Conservation (phyloP, 2,329 filamentous ascomycete genomes). For the Seiridium unicorne region DNA sequence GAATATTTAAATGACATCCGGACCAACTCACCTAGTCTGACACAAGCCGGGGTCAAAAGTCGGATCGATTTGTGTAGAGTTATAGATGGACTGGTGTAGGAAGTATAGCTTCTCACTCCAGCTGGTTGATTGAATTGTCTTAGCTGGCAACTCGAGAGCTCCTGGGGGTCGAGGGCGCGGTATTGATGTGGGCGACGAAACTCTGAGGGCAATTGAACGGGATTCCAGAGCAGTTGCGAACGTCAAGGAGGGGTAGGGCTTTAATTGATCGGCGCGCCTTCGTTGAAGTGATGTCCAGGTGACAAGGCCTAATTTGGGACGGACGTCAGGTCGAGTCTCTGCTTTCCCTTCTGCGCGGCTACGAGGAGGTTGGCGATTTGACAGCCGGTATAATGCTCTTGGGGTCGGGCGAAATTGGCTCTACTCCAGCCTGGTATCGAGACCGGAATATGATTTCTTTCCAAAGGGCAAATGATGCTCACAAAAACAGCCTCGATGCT, state of each 20-base stretch:
- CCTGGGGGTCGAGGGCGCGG: too few relatives aligned
- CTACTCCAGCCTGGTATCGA: not conserved
- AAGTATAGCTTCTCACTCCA: not conserved
- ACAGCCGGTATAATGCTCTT: too few relatives aligned
- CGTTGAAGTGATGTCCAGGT: constrained; percentile 1
- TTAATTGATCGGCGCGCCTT: constrained; percentile 8
- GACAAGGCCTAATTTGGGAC: constrained; percentile 9
- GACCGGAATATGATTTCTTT: too few relatives aligned
- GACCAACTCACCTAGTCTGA: too few relatives aligned
- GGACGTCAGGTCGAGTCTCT: not conserved
- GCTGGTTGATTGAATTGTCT: too few relatives aligned
- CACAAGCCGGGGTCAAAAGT: too few relatives aligned
- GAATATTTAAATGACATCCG: too few relatives aligned
- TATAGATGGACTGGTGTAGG: not conserved
- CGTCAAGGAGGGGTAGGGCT: constrained; percentile 8
- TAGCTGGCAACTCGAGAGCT: too few relatives aligned
- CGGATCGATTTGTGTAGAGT: not conserved
- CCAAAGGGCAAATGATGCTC: not conserved
- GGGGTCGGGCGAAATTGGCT: not conserved
- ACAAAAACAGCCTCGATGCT: not conserved
- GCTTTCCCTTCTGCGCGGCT: not conserved
- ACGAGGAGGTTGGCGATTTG: not conserved
- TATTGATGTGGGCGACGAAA: not conserved
- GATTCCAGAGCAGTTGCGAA: constrained; percentile 5
- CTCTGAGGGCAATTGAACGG: constrained; percentile 1